Evolutionary conservation across 2,329 filamentous ascomycete genomes (phyloP).

Genomic region (Microdochium paspali): DNA sequence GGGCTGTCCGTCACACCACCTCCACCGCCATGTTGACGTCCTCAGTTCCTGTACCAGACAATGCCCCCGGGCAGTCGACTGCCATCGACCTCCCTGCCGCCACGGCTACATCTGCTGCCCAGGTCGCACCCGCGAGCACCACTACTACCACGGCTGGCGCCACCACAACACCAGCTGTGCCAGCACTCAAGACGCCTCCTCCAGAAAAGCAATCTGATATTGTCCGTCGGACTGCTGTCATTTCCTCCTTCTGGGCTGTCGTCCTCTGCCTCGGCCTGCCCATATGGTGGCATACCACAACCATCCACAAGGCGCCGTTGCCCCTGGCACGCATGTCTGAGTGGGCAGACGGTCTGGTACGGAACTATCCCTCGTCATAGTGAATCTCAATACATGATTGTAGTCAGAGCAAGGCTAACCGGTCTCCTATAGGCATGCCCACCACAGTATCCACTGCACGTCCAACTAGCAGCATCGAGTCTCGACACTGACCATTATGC

Average conservation of each 20-base stretch:
- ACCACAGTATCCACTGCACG: slow-evolving; percentile 77
- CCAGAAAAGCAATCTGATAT: slow-evolving; percentile 65
- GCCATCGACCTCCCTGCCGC: background rate
- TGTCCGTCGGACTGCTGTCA: slow-evolving; percentile 61
- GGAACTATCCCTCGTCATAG: background rate
- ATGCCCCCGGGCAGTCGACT: background rate
- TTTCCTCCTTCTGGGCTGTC: slow-evolving; percentile 85
- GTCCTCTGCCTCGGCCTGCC: slow-evolving; percentile 77
- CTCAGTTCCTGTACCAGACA: background rate
- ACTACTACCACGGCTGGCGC: slow-evolving; percentile 2
- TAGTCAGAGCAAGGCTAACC: background rate
- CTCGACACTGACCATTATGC: slow-evolving; percentile 38
- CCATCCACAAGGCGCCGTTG: slow-evolving; percentile 78
- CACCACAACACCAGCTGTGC: background rate
- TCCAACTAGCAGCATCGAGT: slow-evolving; percentile 63
- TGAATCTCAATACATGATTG: slow-evolving; percentile 2
- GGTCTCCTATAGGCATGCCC: slow-evolving; percentile 59
- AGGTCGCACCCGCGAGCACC: background rate
- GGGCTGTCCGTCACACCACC: no score
- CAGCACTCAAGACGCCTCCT: slow-evolving; percentile 47
- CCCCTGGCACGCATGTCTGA: slow-evolving; percentile 79
- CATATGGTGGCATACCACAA: slow-evolving; percentile 93
- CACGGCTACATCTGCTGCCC: background rate
- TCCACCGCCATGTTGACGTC: background rate
- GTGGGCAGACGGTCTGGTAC: slow-evolving; percentile 65